These are phyloP conservation scores for Beauveria bassiana DNA, from an alignment of 2,329 filamentous ascomycete genomes.

Conservation along the genomic window DNA sequence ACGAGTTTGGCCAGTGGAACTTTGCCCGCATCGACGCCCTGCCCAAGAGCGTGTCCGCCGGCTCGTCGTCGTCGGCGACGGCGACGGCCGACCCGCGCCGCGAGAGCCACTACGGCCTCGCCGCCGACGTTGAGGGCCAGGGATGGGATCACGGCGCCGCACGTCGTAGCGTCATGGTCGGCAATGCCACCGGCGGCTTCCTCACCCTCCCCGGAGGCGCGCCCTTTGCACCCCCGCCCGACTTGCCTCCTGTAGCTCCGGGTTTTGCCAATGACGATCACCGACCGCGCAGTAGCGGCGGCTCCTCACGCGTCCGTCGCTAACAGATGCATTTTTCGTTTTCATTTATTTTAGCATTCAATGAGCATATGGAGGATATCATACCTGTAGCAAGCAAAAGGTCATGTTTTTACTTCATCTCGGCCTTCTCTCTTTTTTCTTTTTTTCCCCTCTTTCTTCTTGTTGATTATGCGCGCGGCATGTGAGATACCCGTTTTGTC, in stretches of 20 bases:
- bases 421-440: no score
- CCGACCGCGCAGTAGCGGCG: constrained; percentile 11
- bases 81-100: constrained; percentile 28
- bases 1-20: constrained; percentile 52
- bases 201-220: constrained; percentile 38
- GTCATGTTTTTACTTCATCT: no score
- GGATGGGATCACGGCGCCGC: constrained; percentile 43
- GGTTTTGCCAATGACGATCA: constrained; percentile 9
- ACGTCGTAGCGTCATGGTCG: constrained; percentile 46
- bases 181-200: constrained; percentile 44
- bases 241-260: neutral
- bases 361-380: no score
- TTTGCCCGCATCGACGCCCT: constrained; percentile 41
- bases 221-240: constrained; percentile 11
- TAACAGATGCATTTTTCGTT: no score
- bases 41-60: no score
- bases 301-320: neutral
- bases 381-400: no score
- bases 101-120: constrained; percentile 49
- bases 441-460: no score
- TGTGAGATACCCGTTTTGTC: no score
- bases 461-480: no score
- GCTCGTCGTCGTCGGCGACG: constrained; percentile 12
- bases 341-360: no score
- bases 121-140: constrained; percentile 39